These are phyloP conservation scores for Cladosporium sp. DNA, from an alignment of 2,329 filamentous ascomycete species.

Conservation along the genomic window DNA sequence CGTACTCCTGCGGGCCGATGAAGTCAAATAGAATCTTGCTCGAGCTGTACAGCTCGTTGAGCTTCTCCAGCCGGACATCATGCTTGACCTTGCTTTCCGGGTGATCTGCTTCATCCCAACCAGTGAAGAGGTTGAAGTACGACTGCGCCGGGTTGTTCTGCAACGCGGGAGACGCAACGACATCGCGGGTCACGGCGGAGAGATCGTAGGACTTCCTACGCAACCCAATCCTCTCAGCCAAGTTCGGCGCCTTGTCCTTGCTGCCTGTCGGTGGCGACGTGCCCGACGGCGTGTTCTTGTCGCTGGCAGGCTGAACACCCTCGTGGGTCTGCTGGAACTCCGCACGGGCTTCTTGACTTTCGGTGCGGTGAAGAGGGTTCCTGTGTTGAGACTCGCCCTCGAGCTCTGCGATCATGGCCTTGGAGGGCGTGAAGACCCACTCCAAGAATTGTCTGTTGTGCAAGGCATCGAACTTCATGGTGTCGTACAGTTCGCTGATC, in stretches of 20 bases:
- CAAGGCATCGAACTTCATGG: conserved; percentile 98
- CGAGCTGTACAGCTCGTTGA: conserved; percentile 88
- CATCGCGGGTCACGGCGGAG: conserved; percentile 11
- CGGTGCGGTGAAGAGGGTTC: conserved; percentile 25
- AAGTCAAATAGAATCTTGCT: conserved; percentile 97
- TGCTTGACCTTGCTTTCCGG: conserved; percentile 65
- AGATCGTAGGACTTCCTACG: conserved; percentile 48
- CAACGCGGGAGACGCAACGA: conserved; percentile 12
- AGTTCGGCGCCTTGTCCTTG: conserved; percentile 17
- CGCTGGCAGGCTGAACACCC: conserved; percentile 20
- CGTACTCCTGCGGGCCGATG: conserved; percentile 97
- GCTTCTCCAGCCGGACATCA: conserved; percentile 78
- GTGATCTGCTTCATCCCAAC: conserved; percentile 48
- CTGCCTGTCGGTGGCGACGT: conserved; percentile 4
- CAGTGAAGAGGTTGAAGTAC: conserved; percentile 89
- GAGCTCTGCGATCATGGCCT: conserved; percentile 66
- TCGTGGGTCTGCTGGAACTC: conserved; percentile 31
- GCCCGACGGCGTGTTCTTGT: conserved; percentile 4
- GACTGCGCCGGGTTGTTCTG: conserved; percentile 49
- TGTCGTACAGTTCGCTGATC: conserved; percentile 97
- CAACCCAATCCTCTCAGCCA: conserved; percentile 49
- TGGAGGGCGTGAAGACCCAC: conserved; percentile 91
- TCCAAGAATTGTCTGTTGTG: conserved; percentile 96
- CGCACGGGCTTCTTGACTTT: conserved; percentile 28
- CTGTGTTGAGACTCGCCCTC: conserved; percentile 14